Percentiles rank a stretch among this genome's conserved stretches.
These are phyloP conservation scores for Beauveria sp. DNA, from an alignment of 2,329 filamentous ascomycete species.

Conservation along the genomic window DNA sequence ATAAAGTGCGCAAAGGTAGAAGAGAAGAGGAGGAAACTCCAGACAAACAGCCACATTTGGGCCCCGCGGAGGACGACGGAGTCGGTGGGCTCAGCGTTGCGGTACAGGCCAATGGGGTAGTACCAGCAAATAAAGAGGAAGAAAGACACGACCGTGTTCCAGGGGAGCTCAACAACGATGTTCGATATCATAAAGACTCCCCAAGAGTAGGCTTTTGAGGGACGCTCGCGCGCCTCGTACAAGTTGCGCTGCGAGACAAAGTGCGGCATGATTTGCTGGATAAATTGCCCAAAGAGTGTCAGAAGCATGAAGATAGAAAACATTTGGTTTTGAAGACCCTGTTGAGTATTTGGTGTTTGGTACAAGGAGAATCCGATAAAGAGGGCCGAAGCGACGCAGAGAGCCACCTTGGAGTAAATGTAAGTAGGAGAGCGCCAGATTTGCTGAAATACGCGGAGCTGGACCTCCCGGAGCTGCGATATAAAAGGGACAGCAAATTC, in stretches of 20 bases:
- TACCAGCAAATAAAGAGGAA: conserved; percentile 78
- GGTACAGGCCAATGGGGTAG: conserved; percentile 72
- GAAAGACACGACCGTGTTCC: conserved; percentile 67
- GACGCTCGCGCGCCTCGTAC: conserved; percentile 79
- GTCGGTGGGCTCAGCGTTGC: conserved; percentile 56
- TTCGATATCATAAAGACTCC: conserved; percentile 77
- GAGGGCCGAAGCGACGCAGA: conserved; percentile 57
- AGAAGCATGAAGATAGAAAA: conserved; percentile 79
- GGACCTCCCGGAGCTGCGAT: conserved; percentile 59
- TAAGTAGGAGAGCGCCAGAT: conserved; percentile 88
- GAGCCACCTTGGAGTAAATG: conserved; percentile 72
- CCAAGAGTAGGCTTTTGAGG: conserved; percentile 80
- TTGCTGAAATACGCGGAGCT: conserved; percentile 73
- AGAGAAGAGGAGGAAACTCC: conserved; percentile 70
- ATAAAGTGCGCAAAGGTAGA: conserved; percentile 74
- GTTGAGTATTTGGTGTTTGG: conserved; percentile 60
- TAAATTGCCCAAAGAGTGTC: conserved; percentile 72
- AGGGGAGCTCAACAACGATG: conserved; percentile 78
- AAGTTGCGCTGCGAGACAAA: conserved; percentile 75
- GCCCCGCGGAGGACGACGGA: conserved; percentile 61
- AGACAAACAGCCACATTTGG: conserved; percentile 71
- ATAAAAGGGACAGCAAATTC: conserved; percentile 76
- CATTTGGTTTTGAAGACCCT: conserved; percentile 79
- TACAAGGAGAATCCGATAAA: conserved; percentile 82
- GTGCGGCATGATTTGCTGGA: conserved; percentile 77